Evolutionary conservation across 148 eudicot genomes (phyloP).

Genomic region (Camellia lanceoleosa): DNA sequence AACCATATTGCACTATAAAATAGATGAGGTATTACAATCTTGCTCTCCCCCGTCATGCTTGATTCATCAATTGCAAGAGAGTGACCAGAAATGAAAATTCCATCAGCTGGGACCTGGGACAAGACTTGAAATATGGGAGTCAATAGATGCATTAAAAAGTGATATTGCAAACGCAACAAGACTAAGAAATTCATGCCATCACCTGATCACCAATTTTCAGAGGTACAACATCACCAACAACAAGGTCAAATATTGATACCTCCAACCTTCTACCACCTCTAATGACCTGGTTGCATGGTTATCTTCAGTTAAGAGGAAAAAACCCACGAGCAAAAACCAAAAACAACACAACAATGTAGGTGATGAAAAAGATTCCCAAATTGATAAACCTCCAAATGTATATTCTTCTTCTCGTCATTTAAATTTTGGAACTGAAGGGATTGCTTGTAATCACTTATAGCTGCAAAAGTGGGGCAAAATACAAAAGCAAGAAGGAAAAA

Average conservation of each 20-base stretch:
- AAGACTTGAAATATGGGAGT: neutral
- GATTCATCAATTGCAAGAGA: constrained; percentile 94
- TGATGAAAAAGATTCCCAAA: neutral
- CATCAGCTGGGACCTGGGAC: constrained; percentile 91
- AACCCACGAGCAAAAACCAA: neutral
- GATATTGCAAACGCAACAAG: neutral
- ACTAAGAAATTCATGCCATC: neutral
- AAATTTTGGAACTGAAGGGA: constrained; percentile 87
- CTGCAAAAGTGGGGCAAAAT: constrained; percentile 37
- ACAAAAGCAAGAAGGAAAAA: neutral
- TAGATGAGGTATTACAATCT: constrained; percentile 46
- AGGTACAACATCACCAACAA: constrained; percentile 85
- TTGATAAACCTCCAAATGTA: constrained; percentile 80
- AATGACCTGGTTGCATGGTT: constrained; percentile 51
- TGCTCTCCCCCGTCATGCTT: constrained; percentile 99
- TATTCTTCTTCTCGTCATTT: constrained; percentile 89
- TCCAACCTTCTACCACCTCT: constrained; percentile 78
- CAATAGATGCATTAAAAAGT: neutral
- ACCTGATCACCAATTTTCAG: constrained; percentile 99
- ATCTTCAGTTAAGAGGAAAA: constrained; percentile 3
- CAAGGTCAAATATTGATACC: constrained; percentile 84
- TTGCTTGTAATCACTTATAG: constrained; percentile 87
- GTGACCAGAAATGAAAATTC: constrained; percentile 76
- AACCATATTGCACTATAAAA: constrained; percentile 2
- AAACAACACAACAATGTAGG: neutral